A percentile compares a stretch with the other conserved stretches of the same genome.
phyloP scores from a whole-genome alignment of 495 filamentous ascomycete species.

The Amniculicola lignicola region DNA sequence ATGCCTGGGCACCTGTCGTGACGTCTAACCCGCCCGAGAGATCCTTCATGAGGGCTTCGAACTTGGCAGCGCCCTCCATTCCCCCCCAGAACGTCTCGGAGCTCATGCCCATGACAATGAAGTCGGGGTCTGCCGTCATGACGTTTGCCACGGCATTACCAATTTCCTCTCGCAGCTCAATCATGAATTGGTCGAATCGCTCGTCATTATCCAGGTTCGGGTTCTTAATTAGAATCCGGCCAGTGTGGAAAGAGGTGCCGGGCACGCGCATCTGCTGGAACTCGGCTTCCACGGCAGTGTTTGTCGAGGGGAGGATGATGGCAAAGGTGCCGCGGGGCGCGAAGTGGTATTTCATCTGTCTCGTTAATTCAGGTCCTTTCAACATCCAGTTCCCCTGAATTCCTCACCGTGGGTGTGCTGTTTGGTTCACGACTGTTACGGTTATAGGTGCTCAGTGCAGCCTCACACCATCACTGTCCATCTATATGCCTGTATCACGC shows the following conservation, averaged over 20 bases:
- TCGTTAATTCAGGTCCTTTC: no score
- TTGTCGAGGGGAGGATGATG: slow-evolving; percentile 15
- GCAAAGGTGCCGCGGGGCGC: slow-evolving; percentile 15
- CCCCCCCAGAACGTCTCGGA: slow-evolving; percentile 22
- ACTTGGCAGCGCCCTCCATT: slow-evolving; percentile 9
- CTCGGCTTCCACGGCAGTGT: slow-evolving; percentile 18
- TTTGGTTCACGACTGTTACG: no score
- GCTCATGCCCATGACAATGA: slow-evolving; percentile 22
- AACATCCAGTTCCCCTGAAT: no score
- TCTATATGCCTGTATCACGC: no score
- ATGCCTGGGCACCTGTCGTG: slow-evolving; percentile 16
- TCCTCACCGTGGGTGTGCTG: no score
- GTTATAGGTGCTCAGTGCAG: no score
- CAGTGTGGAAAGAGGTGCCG: slow-evolving; percentile 13
- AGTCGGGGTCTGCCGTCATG: slow-evolving; percentile 18
- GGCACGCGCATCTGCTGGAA: slow-evolving; percentile 17
- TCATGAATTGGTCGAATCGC: slow-evolving; percentile 16
- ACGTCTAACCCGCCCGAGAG: slow-evolving; percentile 17
- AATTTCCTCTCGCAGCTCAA: slow-evolving; percentile 6
- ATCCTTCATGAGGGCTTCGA: slow-evolving; percentile 19
- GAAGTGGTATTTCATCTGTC: slow-evolving; percentile 14
- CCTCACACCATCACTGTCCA: no score
- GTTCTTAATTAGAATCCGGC: slow-evolving; percentile 12
- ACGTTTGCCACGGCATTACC: slow-evolving; percentile 7
- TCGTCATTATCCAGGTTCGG: slow-evolving; percentile 17